These are phyloP conservation scores for Globisporangium spiculum DNA, from an alignment of 352 stramenopile species.

Conservation along the genomic window DNA sequence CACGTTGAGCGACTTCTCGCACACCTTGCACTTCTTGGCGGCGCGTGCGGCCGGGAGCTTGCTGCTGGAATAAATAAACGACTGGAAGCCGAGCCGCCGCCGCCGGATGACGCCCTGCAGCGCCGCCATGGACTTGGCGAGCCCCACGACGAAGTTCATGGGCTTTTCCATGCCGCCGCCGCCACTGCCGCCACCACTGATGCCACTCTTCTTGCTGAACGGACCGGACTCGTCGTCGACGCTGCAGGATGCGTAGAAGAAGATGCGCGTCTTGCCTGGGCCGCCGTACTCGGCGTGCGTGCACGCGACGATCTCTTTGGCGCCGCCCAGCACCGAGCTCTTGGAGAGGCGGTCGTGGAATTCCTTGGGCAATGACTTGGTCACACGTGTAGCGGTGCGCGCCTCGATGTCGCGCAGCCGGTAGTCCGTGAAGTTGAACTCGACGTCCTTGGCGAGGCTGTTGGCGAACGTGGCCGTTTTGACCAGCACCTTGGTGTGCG, in stretches of 20 bases:
- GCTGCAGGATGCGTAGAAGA: constrained; percentile 31
- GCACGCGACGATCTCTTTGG: constrained; percentile 28
- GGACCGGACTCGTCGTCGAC: constrained; percentile 23
- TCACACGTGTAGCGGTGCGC: constrained; percentile 45
- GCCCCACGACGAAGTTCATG: constrained; percentile 20
- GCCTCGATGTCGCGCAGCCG: constrained; percentile 13
- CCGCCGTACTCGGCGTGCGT: constrained; percentile 24
- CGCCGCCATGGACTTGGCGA: constrained; percentile 20
- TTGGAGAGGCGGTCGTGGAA: constrained; percentile 44
- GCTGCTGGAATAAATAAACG: constrained; percentile 27
- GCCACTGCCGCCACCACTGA: no score
- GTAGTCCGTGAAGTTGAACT: constrained; percentile 15
- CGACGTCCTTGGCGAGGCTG: constrained; percentile 30
- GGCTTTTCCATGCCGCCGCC: constrained; percentile 20
- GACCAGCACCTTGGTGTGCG: constrained; percentile 27
- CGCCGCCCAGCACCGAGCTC: constrained; percentile 29
- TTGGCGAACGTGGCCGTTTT: constrained; percentile 32
- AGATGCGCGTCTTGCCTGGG: constrained; percentile 20
- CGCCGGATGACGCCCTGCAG: constrained; percentile 25
- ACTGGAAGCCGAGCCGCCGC: constrained; percentile 32
- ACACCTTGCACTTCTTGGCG: constrained; percentile 30
- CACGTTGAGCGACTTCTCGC: constrained; percentile 29
- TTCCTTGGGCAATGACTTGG: constrained; percentile 62
- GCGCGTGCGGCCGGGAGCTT: constrained; percentile 16
- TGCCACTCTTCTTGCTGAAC: neutral